phyloP scores from a whole-genome alignment of 768 basidiomycete genomes.

The Lactifluus rugatus region DNA sequence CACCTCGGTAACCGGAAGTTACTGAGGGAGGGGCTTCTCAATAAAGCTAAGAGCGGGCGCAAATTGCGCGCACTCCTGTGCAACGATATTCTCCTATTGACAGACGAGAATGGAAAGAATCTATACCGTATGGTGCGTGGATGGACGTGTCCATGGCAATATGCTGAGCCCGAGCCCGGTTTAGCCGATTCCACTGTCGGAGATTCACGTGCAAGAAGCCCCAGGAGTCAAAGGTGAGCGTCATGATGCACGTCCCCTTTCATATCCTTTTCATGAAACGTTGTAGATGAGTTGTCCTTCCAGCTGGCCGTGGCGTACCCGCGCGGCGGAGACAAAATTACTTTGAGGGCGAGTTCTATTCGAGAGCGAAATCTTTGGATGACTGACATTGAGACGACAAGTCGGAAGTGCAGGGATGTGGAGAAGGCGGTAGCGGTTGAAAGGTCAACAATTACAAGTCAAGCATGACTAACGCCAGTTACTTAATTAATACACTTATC shows the following conservation, averaged over 20 bases:
- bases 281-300: conserved; percentile 58
- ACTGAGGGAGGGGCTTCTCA: conserved; percentile 65
- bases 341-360: conserved; percentile 44
- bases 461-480: too few species aligned
- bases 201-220: conserved; percentile 48
- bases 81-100: conserved; percentile 81
- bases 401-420: conserved; percentile 25
- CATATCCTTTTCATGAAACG: background rate
- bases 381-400: conserved; percentile 36
- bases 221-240: conserved; percentile 42
- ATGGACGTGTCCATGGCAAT: background rate
- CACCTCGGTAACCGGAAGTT: conserved; percentile 74
- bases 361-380: conserved; percentile 52
- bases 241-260: background rate
- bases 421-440: background rate
- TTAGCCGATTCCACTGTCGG: conserved; percentile 68
- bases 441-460: too few species aligned
- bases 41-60: conserved; percentile 78
- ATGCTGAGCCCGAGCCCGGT: background rate
- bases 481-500: too few species aligned
- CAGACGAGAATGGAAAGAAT: conserved; percentile 58
- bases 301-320: conserved; percentile 57
- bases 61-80: conserved; percentile 74
- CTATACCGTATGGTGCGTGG: conserved; percentile 73
- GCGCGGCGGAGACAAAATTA: conserved; percentile 63